A percentile compares a stretch with the other conserved stretches of the same genome.
Conservation (phyloP, 1,284 basidiomycete species). For the Apiotrichum mycotoxinovorans region DNA sequence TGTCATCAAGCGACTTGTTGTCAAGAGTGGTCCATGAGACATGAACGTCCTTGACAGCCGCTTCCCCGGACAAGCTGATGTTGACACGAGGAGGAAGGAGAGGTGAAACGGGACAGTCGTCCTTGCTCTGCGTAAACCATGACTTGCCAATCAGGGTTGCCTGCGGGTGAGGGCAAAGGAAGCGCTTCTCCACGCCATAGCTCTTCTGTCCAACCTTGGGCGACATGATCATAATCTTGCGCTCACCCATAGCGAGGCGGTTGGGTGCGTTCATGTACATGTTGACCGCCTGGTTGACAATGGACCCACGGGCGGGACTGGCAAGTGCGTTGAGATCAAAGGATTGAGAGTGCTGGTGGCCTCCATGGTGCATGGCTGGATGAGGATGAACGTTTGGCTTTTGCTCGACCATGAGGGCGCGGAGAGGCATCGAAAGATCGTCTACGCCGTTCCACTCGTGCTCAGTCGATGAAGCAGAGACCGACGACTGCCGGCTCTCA, state of each 20-base stretch:
- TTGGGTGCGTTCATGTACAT: constrained; percentile 75
- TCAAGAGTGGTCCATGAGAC: constrained; percentile 43
- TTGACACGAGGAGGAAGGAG: constrained; percentile 71
- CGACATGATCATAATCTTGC: constrained; percentile 91
- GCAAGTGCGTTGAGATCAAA: constrained; percentile 1
- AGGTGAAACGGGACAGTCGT: constrained; percentile 37
- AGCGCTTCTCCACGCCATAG: constrained; percentile 93
- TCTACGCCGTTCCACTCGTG: constrained; percentile 33
- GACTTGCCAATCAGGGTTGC: constrained; percentile 90
- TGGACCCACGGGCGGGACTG: not conserved
- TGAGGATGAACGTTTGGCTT: not conserved
- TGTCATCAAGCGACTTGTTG: constrained; percentile 40
- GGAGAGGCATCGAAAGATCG: constrained; percentile 26
- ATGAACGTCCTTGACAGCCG: constrained; percentile 60
- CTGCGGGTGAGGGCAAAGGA: constrained; percentile 92
- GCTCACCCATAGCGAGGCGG: constrained; percentile 83
- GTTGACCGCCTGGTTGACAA: constrained; percentile 23
- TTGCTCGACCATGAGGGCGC: constrained; percentile 21
- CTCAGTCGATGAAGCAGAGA: constrained; percentile 38
- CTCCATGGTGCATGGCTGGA: not conserved
- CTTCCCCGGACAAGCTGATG: constrained; percentile 87
- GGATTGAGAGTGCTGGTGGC: constrained; percentile 6
- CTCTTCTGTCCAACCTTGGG: constrained; percentile 95
- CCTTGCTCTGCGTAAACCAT: constrained; percentile 66
- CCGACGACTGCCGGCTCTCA: constrained; percentile 33